Conservation (phyloP, 2,329 filamentous ascomycete genomes). For the Emergomyces orientalis region DNA sequence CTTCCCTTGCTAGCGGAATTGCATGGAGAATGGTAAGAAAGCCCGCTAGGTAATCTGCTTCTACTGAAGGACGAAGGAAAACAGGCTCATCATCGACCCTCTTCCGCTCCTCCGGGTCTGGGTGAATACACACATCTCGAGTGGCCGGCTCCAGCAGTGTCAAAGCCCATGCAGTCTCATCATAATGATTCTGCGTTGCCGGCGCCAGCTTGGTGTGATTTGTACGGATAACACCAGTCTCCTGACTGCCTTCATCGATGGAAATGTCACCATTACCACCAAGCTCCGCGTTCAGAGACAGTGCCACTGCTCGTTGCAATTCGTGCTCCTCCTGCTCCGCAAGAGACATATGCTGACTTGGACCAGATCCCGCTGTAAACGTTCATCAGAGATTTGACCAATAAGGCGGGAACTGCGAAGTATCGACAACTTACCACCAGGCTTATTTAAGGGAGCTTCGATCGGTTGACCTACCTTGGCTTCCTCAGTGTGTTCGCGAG, state of each 20-base stretch:
- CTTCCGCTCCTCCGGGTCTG: constrained; percentile 42
- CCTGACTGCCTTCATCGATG: constrained; percentile 46
- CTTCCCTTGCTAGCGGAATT: constrained; percentile 51
- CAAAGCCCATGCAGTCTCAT: constrained; percentile 48
- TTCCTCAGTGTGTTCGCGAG: constrained; percentile 20
- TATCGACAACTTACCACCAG: constrained; percentile 21
- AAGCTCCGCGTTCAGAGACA: constrained; percentile 36
- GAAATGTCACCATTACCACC: constrained; percentile 3
- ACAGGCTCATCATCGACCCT: constrained; percentile 43
- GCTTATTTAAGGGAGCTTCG: constrained; percentile 23
- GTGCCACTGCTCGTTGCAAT: constrained; percentile 38
- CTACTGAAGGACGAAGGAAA: constrained; percentile 48
- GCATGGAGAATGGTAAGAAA: constrained; percentile 54
- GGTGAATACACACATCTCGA: constrained; percentile 47
- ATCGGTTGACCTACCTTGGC: constrained; percentile 19
- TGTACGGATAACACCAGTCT: constrained; percentile 43
- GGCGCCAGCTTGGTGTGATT: constrained; percentile 43
- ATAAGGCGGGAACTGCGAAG: background rate
- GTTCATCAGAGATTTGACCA: constrained; percentile 13
- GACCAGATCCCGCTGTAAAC: constrained; percentile 10
- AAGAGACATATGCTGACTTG: constrained; percentile 28
- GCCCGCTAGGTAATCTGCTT: constrained; percentile 46
- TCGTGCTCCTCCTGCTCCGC: constrained; percentile 39
- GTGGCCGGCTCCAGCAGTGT: constrained; percentile 38
- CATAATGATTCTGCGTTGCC: constrained; percentile 47